Percentiles rank a stretch among this genome's conserved stretches.
Evolutionary conservation across 768 basidiomycete species (phyloP).

Genomic region (Boletus patriciae): DNA sequence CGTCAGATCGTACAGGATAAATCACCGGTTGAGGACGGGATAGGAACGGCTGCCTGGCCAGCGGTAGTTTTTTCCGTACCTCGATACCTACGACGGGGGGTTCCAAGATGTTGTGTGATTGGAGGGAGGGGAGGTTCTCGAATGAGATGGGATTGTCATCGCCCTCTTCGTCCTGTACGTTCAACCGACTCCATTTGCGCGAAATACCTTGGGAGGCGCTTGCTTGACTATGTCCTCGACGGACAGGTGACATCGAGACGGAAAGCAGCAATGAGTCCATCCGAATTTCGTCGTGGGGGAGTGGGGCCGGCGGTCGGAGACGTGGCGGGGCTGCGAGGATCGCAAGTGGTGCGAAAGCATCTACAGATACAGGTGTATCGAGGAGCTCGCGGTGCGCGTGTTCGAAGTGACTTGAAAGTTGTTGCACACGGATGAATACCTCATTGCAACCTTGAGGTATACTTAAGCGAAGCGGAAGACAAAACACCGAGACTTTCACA

Average conservation of each 20-base stretch:
- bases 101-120: background rate
- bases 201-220: constrained; percentile 15
- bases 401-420: constrained; percentile 27
- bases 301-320: constrained; percentile 18
- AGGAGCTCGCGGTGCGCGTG: constrained; percentile 23
- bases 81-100: constrained; percentile 7
- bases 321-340: constrained; percentile 16
- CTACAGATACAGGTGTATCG: constrained; percentile 2
- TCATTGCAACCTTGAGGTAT: constrained; percentile 23
- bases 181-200: constrained; percentile 36
- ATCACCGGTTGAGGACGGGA: constrained; percentile 25
- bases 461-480: constrained; percentile 6
- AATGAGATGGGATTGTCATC: constrained; percentile 20
- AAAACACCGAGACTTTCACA: background rate
- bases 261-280: background rate
- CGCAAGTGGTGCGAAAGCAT: constrained; percentile 22
- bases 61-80: constrained; percentile 10
- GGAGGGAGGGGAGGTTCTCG: constrained; percentile 18
- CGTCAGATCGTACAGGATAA: constrained; percentile 9
- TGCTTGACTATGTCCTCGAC: constrained; percentile 9
- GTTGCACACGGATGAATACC: constrained; percentile 26
- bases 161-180: constrained; percentile 23
- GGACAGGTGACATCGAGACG: constrained; percentile 14
- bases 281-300: constrained; percentile 5
- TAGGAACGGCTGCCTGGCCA: constrained; percentile 8